phyloP scores from a whole-genome alignment of 768 basidiomycete species.

The Porpolomopsis calyptriformis region DNA sequence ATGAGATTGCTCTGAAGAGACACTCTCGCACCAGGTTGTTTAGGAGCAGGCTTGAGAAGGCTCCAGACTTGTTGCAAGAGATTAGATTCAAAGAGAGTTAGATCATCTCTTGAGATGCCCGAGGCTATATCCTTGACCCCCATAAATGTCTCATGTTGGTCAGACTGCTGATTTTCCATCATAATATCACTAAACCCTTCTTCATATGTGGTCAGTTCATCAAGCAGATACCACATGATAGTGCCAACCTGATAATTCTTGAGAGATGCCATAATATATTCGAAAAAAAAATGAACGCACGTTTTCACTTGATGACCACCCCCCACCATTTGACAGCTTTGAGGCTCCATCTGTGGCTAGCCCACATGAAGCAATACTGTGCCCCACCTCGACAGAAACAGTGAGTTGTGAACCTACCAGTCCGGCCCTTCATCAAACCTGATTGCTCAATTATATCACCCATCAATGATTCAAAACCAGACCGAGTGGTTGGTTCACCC shows the following conservation, averaged over 20 bases:
- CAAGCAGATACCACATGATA: slow-evolving; percentile 20
- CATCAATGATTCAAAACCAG: slow-evolving; percentile 16
- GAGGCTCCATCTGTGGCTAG: slow-evolving; percentile 18
- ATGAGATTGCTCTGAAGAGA: too few species aligned
- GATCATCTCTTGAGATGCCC: slow-evolving; percentile 7
- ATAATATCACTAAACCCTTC: slow-evolving; percentile 18
- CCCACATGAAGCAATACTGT: slow-evolving; percentile 21
- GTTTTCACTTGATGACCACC: slow-evolving; percentile 16
- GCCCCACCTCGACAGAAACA: slow-evolving; percentile 20
- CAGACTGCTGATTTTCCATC: slow-evolving; percentile 11
- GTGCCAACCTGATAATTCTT: slow-evolving; percentile 13
- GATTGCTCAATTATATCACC: slow-evolving; percentile 13
- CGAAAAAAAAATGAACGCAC: slow-evolving; percentile 3
- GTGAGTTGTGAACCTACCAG: slow-evolving; percentile 18
- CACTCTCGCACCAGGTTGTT: background rate
- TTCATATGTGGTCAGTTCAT: slow-evolving; percentile 21
- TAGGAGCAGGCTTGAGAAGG: background rate
- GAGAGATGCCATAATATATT: background rate
- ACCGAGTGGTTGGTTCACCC: slow-evolving; percentile 14
- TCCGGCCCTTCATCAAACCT: slow-evolving; percentile 8
- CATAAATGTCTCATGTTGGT: slow-evolving; percentile 17
- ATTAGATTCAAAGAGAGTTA: slow-evolving; percentile 1
- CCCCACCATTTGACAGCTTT: slow-evolving; percentile 22
- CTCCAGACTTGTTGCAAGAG: slow-evolving; percentile 2
- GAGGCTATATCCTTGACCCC: slow-evolving; percentile 8